Conservation (phyloP, 768 basidiomycete genomes). For the Punctularia strigosozonata region DNA sequence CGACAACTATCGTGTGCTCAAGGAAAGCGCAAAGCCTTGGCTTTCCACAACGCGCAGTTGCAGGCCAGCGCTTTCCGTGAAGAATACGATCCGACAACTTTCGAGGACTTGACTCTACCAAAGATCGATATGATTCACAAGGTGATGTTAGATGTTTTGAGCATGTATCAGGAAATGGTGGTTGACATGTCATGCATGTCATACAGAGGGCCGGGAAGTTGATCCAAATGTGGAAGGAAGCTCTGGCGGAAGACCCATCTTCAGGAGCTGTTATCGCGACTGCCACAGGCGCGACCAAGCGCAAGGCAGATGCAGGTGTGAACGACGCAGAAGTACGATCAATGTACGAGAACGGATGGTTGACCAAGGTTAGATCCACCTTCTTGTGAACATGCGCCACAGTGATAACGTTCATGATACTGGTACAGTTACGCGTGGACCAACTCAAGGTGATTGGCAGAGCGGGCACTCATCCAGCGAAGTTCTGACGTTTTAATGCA, state of each 20-base stretch:
- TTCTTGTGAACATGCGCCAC: constrained; percentile 6
- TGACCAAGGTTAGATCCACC: constrained; percentile 50
- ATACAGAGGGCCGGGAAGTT: constrained; percentile 54
- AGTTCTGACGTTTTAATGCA: constrained; percentile 1
- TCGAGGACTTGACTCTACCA: constrained; percentile 77
- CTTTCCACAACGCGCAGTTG: constrained; percentile 81
- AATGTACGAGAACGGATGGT: constrained; percentile 42
- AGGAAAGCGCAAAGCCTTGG: constrained; percentile 67
- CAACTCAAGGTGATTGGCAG: constrained; percentile 55
- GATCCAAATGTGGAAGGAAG: constrained; percentile 61
- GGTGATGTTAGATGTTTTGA: constrained; percentile 24
- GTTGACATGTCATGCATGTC: constrained; percentile 4
- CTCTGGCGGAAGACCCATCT: constrained; percentile 51
- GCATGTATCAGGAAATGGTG: constrained; percentile 2
- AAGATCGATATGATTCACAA: constrained; percentile 70
- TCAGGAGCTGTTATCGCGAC: constrained; percentile 41
- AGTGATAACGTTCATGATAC: constrained; percentile 5
- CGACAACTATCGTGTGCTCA: not conserved
- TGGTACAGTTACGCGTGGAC: constrained; percentile 55
- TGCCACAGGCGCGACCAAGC: constrained; percentile 43
- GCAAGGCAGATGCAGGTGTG: constrained; percentile 58
- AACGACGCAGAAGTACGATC: constrained; percentile 68
- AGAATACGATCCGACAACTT: constrained; percentile 65
- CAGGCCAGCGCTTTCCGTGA: constrained; percentile 91
- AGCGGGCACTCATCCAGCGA: constrained; percentile 5